Evolutionary conservation across 106 monocot species (phyloP).

Genomic region (Phalaenopsis aphrodite): DNA sequence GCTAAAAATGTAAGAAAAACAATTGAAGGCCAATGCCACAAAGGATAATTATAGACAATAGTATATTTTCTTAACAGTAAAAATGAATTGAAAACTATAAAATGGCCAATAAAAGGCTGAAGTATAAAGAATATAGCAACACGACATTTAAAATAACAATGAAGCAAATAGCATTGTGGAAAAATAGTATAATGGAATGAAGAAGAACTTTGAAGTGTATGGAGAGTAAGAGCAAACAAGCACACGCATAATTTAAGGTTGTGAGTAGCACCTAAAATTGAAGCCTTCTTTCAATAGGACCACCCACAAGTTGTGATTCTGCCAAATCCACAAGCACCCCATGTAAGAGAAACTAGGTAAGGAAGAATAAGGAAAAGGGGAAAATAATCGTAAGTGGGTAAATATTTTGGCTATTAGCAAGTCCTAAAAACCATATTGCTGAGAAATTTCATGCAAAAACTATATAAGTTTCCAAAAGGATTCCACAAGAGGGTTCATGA

Average conservation of each 20-base stretch:
- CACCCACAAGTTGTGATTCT: neutral
- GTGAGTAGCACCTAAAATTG: neutral
- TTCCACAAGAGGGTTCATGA: neutral
- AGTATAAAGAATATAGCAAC: neutral
- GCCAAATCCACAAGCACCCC: neutral
- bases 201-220: neutral
- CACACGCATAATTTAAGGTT: neutral
- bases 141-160: neutral
- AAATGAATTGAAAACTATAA: neutral
- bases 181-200: neutral
- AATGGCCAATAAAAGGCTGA: neutral
- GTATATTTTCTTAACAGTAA: neutral
- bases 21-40: neutral
- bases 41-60: neutral
- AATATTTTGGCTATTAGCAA: neutral
- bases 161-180: neutral
- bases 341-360: slow-evolving; percentile 1
- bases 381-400: neutral
- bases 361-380: neutral
- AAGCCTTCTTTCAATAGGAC: slow-evolving; percentile 2
- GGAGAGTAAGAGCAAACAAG: neutral
- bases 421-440: neutral
- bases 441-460: neutral
- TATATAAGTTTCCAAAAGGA: neutral
- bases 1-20: neutral